Base-by-base conservation (phyloP, 129 eudicot genomes). In the Logfia minima region DNA sequence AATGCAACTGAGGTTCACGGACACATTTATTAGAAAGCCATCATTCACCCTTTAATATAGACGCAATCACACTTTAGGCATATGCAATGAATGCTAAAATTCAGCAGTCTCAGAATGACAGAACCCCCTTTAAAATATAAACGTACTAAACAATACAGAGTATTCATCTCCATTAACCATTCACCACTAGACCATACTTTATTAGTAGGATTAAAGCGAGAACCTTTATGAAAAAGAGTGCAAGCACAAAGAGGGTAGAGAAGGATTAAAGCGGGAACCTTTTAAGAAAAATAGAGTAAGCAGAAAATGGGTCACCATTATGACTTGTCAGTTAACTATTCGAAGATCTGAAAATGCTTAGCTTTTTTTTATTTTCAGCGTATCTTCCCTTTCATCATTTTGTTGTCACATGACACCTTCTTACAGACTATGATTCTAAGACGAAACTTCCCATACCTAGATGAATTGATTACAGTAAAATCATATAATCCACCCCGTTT, bases 121-220 rank as follows among this genome's bases (percentile, higher is more conserved):
- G 41, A 39, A 39, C 13, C 56, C 79, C 13, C 16, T 61, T 72
- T 17, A 19, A 2, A 2, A 24, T 26, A 18, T 29, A 41, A 39
- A 24, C 61, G 29, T 75, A 48, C 71, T 34, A 37, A 58, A 23
- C 37, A 70, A 67, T 35, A 77, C 41, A 77, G 24, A 32, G 21
- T 55, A 23, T 53, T 55, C 74, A 66, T 37, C 41, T 11, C 68
- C 0, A 9, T 9, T 10, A 63, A 63, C 39, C n/a, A 63, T 26
- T 62, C 19, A 48, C 55, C 55, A 48, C n/a, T 3, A 62, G n/a
- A 26, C 39, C 26, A 24, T 3, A 61, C 16, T 61, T 22, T 22
- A 41, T 26, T 1, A 8, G 21, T 24, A 63, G 4, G 18, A 1
- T 26, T 9, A 63, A n/a, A 58, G 16, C 11, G 21, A 21, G 37